These are phyloP conservation scores for Lactifluus pinguis DNA, from an alignment of 768 basidiomycete genomes.

Conservation along the genomic window DNA sequence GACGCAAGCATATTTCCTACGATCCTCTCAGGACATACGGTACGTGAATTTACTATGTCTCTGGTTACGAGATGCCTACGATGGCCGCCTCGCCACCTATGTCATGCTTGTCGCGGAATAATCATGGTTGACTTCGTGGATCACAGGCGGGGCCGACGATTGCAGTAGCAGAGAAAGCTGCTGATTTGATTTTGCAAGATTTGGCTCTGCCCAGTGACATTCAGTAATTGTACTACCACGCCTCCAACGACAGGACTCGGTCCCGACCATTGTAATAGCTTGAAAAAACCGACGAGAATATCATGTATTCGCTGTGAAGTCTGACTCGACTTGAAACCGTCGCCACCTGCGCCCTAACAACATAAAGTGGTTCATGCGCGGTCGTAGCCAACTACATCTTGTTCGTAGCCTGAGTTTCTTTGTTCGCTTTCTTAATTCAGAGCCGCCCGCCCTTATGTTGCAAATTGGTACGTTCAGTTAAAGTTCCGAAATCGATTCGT, in stretches of 20 bases:
- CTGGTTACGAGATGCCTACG: background rate
- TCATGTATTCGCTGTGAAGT: background rate
- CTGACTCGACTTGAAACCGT: too few relatives aligned
- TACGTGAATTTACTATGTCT: conserved; percentile 20
- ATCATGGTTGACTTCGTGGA: background rate
- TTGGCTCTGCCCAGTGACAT: background rate
- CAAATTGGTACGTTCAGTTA: background rate
- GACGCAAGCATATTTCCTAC: conserved; percentile 40
- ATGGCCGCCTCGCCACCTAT: background rate
- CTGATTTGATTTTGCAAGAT: conserved; percentile 24
- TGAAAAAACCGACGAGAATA: background rate
- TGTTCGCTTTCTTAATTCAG: background rate
- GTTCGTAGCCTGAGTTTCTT: background rate
- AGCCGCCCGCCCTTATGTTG: background rate
- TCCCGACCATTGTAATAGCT: too few relatives aligned
- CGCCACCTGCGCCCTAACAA: background rate
- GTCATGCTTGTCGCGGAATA: background rate
- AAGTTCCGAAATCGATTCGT: background rate
- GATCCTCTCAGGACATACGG: conserved; percentile 38
- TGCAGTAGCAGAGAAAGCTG: conserved; percentile 27
- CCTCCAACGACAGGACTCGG: background rate
- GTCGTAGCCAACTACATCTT: background rate
- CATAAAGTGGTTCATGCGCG: background rate
- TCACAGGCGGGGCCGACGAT: conserved; percentile 23
- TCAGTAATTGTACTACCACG: background rate